phyloP scores from a whole-genome alignment of 169 alveolate genomes.

The Eimeria nieschulzi region DNA sequence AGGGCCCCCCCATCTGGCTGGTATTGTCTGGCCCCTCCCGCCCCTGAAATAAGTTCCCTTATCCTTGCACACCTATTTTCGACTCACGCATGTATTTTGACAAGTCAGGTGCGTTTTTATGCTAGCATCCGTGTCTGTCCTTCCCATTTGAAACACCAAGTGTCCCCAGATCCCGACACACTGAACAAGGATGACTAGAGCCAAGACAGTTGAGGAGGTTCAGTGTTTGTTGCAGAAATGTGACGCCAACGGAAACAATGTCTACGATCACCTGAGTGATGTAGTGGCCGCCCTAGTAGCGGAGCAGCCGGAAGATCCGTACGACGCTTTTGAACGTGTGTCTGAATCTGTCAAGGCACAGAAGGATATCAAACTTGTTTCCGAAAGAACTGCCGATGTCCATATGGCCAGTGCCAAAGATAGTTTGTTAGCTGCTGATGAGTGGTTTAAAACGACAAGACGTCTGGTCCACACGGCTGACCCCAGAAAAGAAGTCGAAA shows the following conservation, averaged over 20 bases:
- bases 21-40: too few species aligned
- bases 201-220: constrained; percentile 34
- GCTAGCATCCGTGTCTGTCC: too few species aligned
- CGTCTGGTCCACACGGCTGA: neutral
- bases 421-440: neutral
- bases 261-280: constrained; percentile 65
- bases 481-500: neutral
- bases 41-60: too few species aligned
- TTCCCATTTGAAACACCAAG: too few species aligned
- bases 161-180: too few species aligned
- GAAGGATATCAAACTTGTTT: neutral
- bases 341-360: constrained; percentile 71
- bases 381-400: neutral
- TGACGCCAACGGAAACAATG: constrained; percentile 26
- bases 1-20: too few species aligned
- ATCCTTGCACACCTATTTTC: too few species aligned
- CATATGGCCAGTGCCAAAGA: neutral
- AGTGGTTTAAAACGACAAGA: constrained; percentile 16
- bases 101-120: too few species aligned
- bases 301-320: constrained; percentile 73
- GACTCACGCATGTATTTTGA: too few species aligned
- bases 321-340: constrained; percentile 72
- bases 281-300: constrained; percentile 63
- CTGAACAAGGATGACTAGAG: neutral
- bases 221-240: constrained; percentile 36